Evolutionary conservation across 805 yeast genomes (phyloP), one percentile per base, ranked within the genome.

Genomic region (Candida dendrica): DNA sequence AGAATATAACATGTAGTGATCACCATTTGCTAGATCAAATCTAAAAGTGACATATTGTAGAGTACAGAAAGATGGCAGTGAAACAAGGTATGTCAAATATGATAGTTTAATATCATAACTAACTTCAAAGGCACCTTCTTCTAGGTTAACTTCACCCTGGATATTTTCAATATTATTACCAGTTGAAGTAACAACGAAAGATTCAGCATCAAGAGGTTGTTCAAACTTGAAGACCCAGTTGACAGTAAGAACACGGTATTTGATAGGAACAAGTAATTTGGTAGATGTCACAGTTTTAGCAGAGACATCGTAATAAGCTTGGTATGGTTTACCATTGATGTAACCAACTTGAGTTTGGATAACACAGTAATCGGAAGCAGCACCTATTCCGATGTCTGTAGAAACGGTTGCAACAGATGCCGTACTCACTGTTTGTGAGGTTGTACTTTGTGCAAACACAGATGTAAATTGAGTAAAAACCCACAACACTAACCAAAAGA

Each of bases 161-260:
- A 45, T n/a, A 32, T 41, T 32, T 6, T 31, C 9, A n/a, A 50
- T 34, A 13, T 39, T 33, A 7, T 26, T 3, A 15, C 50, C 55
- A 7, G 34, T 14, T 10, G 18, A 8, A 30, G 37, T 38, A 15
- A 40, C 45, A 10, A 36, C 20, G 40, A 50, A 50, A 10, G 34
- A 46, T 22, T 40, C n/a, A n/a, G 51, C 52, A 39, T 42, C 38
- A 5, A 43, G 7, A 3, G 40, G 34, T 17, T 45, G 42, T 5
- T 34, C 31, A 37, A 49, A 49, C 30, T 41, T 15, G 33, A 49
- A 47, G 41, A 38, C 42, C 53, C 53, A 50, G 11, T 48, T 48
- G 30, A 50, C 13, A 20, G 48, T 40, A 18, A 34, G 30, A 17
- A 34, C 37, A 34, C 44, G 35, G 34, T 41, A 34, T 5, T 9